These are phyloP conservation scores for Candida incommunis DNA, from an alignment of 805 yeast species.

Conservation along the genomic window DNA sequence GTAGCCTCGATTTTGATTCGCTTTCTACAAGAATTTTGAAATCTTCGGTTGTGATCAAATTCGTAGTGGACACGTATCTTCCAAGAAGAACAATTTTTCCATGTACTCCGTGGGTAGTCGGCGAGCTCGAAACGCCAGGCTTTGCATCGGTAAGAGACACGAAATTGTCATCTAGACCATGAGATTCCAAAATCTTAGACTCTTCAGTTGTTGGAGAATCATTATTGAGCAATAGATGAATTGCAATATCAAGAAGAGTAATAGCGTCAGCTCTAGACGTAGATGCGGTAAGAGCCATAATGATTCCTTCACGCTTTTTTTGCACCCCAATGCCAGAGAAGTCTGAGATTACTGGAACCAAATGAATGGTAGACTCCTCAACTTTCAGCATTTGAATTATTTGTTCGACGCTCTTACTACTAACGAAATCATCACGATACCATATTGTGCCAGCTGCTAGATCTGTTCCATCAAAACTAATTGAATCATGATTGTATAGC, in stretches of 20 bases:
- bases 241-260: background rate
- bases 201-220: background rate
- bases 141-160: no score
- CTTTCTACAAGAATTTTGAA: slow-evolving; percentile 12
- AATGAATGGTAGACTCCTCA: slow-evolving; percentile 5
- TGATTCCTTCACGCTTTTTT: background rate
- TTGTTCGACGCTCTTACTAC: slow-evolving; percentile 28
- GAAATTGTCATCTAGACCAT: background rate
- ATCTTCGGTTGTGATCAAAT: slow-evolving; percentile 3
- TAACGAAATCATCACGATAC: slow-evolving; percentile 43
- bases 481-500: background rate
- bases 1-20: slow-evolving; percentile 10
- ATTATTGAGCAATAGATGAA: background rate
- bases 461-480: background rate
- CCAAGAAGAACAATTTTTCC: background rate
- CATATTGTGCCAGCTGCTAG: slow-evolving; percentile 26
- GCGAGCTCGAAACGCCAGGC: no score
- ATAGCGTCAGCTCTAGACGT: background rate
- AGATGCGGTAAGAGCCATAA: background rate
- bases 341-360: background rate
- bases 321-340: background rate
- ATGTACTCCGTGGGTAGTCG: no score
- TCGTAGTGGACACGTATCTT: background rate
- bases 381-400: slow-evolving; percentile 24
- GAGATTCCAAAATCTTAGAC: background rate